Evolutionary conservation across 176 grass and related monocot genomes (phyloP).

Genomic region (Rhipidocladum racemiflorum): DNA sequence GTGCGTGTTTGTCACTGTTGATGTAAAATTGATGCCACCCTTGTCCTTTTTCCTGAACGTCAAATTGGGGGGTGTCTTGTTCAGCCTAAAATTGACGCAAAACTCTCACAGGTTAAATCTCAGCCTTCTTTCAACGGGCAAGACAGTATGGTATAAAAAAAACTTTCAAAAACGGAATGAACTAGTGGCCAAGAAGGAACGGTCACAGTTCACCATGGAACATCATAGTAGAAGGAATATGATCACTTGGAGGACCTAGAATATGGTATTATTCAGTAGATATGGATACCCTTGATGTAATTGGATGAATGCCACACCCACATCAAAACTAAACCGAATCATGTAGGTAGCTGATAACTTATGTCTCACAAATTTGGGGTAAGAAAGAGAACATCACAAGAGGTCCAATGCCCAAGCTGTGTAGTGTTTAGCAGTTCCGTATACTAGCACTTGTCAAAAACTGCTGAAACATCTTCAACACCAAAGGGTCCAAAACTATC

Average conservation of each 20-base stretch:
- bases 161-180: background rate
- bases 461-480: background rate
- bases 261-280: background rate
- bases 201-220: background rate
- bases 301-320: background rate
- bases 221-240: background rate
- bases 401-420: background rate
- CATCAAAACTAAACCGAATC: background rate
- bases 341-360: background rate
- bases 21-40: slow-evolving; percentile 97
- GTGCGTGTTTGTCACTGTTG: slow-evolving; percentile 78
- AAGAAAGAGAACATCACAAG: background rate
- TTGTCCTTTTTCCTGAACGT: slow-evolving; percentile 92
- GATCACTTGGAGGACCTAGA: background rate
- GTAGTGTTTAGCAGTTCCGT: background rate
- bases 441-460: background rate
- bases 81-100: slow-evolving; percentile 63
- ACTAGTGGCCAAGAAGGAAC: background rate
- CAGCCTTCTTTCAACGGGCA: background rate
- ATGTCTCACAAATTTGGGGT: background rate
- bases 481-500: background rate
- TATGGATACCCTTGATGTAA: background rate
- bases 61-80: slow-evolving; percentile 94
- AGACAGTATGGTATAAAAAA: background rate
- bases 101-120: slow-evolving; percentile 12